These are phyloP conservation scores for Clonostachys rhizophaga DNA, from an alignment of 2,329 filamentous ascomycete species.

Conservation along the genomic window DNA sequence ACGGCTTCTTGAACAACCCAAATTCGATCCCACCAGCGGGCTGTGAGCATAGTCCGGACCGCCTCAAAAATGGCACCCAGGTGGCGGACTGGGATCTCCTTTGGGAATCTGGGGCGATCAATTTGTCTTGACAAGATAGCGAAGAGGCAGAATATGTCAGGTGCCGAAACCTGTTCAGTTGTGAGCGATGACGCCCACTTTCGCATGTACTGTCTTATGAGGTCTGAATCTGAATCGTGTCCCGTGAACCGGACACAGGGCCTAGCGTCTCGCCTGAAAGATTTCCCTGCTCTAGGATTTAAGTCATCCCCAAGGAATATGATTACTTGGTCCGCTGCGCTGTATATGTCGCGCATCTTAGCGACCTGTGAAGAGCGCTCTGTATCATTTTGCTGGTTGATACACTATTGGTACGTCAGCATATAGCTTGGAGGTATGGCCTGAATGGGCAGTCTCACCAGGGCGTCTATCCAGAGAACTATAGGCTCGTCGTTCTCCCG, in stretches of 20 bases:
- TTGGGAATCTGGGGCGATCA: neutral
- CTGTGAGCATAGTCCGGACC: neutral
- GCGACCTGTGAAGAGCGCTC: conserved; percentile 2
- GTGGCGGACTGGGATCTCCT: neutral
- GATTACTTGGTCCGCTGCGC: neutral
- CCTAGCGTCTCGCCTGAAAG: no score
- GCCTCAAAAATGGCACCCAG: neutral
- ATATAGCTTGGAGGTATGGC: neutral
- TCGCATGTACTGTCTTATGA: neutral
- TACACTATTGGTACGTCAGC: neutral
- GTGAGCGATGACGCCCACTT: no score
- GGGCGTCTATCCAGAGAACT: neutral
- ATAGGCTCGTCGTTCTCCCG: neutral
- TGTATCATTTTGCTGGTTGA: conserved; percentile 1
- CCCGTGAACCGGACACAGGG: neutral
- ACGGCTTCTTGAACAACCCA: neutral
- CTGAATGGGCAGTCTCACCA: neutral
- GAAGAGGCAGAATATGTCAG: neutral
- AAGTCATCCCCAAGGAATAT: neutral
- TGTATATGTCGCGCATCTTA: conserved; percentile 1
- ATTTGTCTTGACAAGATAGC: neutral
- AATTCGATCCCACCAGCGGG: neutral
- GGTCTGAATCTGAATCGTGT: neutral
- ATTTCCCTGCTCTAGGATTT: neutral
- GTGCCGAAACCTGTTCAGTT: neutral